Percentiles rank a stretch among this genome's conserved stretches.
Evolutionary conservation across 1,139 yeast species (phyloP).

Genomic region (Protomyces inouyei): DNA sequence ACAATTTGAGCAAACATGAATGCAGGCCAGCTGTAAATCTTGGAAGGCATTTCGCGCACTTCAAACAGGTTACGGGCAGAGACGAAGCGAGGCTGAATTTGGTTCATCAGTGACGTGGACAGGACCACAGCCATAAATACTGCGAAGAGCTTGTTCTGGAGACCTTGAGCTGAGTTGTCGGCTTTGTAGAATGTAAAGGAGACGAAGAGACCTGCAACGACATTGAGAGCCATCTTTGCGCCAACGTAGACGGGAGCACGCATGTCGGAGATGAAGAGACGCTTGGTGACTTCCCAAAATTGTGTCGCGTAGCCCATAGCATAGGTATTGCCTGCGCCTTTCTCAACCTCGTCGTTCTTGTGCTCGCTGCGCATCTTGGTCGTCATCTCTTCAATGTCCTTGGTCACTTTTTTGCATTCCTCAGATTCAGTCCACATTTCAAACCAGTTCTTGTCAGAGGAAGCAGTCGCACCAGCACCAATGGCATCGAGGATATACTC

Average conservation of each 20-base stretch:
- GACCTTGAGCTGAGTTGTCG: slow-evolving; percentile 38
- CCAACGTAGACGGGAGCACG: slow-evolving; percentile 47
- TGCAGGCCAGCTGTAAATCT: slow-evolving; percentile 62
- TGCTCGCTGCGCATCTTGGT: slow-evolving; percentile 2
- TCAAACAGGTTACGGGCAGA: slow-evolving; percentile 52
- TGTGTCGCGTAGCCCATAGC: slow-evolving; percentile 31
- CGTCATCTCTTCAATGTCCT: slow-evolving; percentile 32
- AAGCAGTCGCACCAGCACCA: slow-evolving; percentile 75
- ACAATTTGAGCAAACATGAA: slow-evolving; percentile 51
- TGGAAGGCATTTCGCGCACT: slow-evolving; percentile 60
- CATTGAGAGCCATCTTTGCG: slow-evolving; percentile 47
- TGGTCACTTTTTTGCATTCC: slow-evolving; percentile 46
- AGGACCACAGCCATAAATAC: slow-evolving; percentile 54
- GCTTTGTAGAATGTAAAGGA: slow-evolving; percentile 49
- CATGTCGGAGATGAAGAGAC: slow-evolving; percentile 43
- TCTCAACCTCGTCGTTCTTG: neutral
- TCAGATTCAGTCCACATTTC: slow-evolving; percentile 60
- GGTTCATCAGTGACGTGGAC: slow-evolving; percentile 55
- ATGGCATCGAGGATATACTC: slow-evolving; percentile 77
- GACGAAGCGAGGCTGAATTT: slow-evolving; percentile 48
- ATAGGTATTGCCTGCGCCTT: slow-evolving; percentile 31
- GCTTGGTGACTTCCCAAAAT: slow-evolving; percentile 32
- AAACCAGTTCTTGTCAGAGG: slow-evolving; percentile 58
- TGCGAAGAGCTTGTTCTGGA: slow-evolving; percentile 42
- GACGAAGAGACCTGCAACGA: slow-evolving; percentile 49